Evolutionary conservation across 2,329 filamentous ascomycete genomes (phyloP).

Genomic region (Raffaelea albimanens): DNA sequence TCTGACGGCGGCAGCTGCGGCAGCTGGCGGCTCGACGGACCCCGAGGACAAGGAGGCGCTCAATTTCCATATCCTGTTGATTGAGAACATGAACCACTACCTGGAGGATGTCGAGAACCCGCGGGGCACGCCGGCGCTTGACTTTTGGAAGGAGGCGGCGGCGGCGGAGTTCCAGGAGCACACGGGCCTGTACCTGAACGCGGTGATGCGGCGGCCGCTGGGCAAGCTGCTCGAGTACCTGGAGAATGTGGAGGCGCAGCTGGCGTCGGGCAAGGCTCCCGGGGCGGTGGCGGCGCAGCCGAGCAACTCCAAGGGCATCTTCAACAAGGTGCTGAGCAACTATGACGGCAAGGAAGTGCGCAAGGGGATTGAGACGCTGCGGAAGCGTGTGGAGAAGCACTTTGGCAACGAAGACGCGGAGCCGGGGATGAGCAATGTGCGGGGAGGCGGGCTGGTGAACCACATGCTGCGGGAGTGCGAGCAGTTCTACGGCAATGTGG

Average conservation of each 20-base stretch:
- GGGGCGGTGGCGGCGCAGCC: constrained; percentile 66
- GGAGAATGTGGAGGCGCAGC: constrained; percentile 73
- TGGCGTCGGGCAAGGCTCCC: constrained; percentile 49
- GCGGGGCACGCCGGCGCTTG: constrained; percentile 62
- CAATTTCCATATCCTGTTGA: constrained; percentile 93
- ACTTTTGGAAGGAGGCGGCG: constrained; percentile 75
- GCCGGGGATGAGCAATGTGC: neutral
- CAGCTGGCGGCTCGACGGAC: constrained; percentile 30
- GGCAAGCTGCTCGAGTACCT: constrained; percentile 88
- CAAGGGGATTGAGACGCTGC: constrained; percentile 81
- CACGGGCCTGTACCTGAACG: constrained; percentile 75
- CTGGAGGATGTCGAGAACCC: constrained; percentile 77
- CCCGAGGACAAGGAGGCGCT: constrained; percentile 91
- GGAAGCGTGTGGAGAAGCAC: constrained; percentile 92
- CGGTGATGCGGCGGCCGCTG: constrained; percentile 79
- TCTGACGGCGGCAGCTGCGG: constrained; percentile 17
- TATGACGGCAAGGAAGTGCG: constrained; percentile 80
- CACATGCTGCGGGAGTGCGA: constrained; percentile 54
- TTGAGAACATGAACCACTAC: constrained; percentile 99
- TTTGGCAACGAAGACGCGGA: constrained; percentile 78
- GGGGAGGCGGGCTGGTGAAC: constrained; percentile 41
- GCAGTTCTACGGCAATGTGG: constrained; percentile 52
- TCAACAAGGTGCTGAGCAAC: constrained; percentile 74
- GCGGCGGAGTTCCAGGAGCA: constrained; percentile 74
- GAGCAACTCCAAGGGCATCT: constrained; percentile 71